phyloP scores from a whole-genome alignment of 2,329 filamentous ascomycete genomes.

The Graphilbum fragrans region DNA sequence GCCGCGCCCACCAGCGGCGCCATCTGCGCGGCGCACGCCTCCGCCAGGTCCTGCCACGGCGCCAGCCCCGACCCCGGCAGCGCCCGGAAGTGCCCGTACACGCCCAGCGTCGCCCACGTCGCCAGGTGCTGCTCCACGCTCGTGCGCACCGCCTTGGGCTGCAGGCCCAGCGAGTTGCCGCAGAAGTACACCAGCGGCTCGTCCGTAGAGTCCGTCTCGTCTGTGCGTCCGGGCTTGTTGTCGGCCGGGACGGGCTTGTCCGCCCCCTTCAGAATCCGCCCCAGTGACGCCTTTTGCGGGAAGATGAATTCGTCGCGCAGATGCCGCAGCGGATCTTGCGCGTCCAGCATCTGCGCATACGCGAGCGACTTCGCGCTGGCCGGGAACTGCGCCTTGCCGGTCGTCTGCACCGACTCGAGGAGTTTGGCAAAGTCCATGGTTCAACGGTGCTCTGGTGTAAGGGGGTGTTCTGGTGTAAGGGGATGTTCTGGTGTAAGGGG shows the following conservation, averaged over 20 bases:
- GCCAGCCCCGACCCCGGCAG: slow-evolving; percentile 55
- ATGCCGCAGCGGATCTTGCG: slow-evolving; percentile 43
- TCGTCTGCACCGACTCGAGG: neutral
- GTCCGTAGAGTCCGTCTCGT: too few relatives aligned
- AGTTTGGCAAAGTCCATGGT: slow-evolving; percentile 1
- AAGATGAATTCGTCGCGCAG: slow-evolving; percentile 65
- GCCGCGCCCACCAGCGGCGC: slow-evolving; percentile 66
- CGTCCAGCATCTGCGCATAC: slow-evolving; percentile 43
- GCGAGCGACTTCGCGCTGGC: slow-evolving; percentile 30
- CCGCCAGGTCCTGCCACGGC: slow-evolving; percentile 70
- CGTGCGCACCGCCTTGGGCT: slow-evolving; percentile 55
- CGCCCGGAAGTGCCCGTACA: slow-evolving; percentile 68
- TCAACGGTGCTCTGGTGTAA: too few relatives aligned
- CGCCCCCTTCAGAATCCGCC: slow-evolving; percentile 41
- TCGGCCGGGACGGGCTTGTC: too few relatives aligned
- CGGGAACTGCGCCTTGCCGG: slow-evolving; percentile 30
- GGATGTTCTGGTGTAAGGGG: too few relatives aligned
- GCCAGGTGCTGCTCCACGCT: slow-evolving; percentile 63
- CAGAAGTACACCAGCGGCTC: slow-evolving; percentile 64
- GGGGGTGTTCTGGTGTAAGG: neutral
- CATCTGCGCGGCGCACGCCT: slow-evolving; percentile 57
- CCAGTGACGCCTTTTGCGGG: slow-evolving; percentile 61
- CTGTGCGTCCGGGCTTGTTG: too few relatives aligned
- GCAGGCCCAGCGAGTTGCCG: slow-evolving; percentile 79
- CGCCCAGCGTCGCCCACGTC: slow-evolving; percentile 75